Conservation (phyloP, 306 rosid species). For the Trifolium repens region DNA sequence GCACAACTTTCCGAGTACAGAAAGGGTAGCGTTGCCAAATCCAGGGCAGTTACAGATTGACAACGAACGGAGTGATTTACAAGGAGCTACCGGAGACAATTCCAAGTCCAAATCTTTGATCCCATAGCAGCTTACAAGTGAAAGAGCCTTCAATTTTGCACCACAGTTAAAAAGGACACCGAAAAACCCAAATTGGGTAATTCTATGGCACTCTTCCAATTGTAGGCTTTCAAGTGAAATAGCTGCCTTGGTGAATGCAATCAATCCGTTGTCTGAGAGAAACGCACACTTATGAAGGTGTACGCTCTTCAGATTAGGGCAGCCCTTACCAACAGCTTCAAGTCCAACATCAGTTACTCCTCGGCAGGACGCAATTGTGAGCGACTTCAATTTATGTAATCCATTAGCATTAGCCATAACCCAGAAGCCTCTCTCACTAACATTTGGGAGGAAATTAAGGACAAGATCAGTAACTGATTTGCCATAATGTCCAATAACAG, state of each 20-base stretch:
- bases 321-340: constrained; percentile 84
- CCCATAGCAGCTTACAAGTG: constrained; percentile 75
- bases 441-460: constrained; percentile 66
- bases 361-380: constrained; percentile 75
- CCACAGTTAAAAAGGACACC: constrained; percentile 74
- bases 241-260: constrained; percentile 72
- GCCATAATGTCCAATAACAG: constrained; percentile 94
- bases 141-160: constrained; percentile 74
- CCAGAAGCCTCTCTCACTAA: constrained; percentile 92
- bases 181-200: constrained; percentile 81
- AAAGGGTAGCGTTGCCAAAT: constrained; percentile 71
- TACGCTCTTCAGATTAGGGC: constrained; percentile 77
- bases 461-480: constrained; percentile 75
- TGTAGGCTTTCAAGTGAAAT: constrained; percentile 78
- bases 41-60: constrained; percentile 78
- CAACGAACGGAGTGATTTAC: constrained; percentile 69
- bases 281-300: constrained; percentile 67
- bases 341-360: constrained; percentile 84
- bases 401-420: constrained; percentile 90
- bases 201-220: constrained; percentile 95
- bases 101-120: constrained; percentile 63
- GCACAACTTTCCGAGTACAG: constrained; percentile 74
- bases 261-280: constrained; percentile 80
- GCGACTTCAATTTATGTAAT: constrained; percentile 80
- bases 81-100: constrained; percentile 51